These are phyloP conservation scores for Eragrostis tef DNA, from an alignment of 202 grass and related monocot genomes.

Conservation along the genomic window DNA sequence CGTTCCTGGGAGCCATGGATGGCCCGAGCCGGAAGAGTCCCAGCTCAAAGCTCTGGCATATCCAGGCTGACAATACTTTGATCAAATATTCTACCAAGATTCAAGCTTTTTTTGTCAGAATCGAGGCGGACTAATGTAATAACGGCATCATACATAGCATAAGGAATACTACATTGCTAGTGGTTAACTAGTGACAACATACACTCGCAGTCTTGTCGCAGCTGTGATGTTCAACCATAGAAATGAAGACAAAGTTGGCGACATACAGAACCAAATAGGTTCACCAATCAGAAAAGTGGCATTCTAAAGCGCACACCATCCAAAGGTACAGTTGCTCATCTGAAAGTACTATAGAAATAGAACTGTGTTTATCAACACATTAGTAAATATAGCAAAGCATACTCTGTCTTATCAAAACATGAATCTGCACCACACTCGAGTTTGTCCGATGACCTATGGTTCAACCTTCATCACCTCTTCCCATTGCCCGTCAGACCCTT, in stretches of 20 bases:
- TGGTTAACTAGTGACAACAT: neutral
- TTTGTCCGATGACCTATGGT: conserved; percentile 5
- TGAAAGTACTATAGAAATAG: conserved; percentile 21
- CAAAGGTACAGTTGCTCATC: conserved; percentile 4
- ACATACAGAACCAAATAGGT: conserved; percentile 25
- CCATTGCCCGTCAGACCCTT: conserved; percentile 65
- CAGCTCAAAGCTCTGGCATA: neutral
- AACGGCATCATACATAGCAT: neutral
- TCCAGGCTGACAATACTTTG: neutral
- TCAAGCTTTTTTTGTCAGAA: neutral
- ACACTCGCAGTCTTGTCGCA: neutral
- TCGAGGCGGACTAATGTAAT: neutral
- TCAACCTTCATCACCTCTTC: conserved; percentile 69
- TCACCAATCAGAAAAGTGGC: conserved; percentile 23
- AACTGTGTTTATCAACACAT: neutral
- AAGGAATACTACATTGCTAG: no score
- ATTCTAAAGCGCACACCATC: conserved; percentile 2
- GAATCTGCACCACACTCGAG: conserved; percentile 19
- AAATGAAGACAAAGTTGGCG: neutral
- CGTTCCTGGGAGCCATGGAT: neutral
- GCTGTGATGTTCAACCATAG: conserved; percentile 10
- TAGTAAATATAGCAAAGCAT: conserved; percentile 21
- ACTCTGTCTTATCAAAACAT: conserved; percentile 25
- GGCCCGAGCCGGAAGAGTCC: neutral
- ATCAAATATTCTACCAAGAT: no score